These are phyloP conservation scores for Aspergillus quadrilineatus DNA, from an alignment of 2,329 filamentous ascomycete species.

Conservation along the genomic window DNA sequence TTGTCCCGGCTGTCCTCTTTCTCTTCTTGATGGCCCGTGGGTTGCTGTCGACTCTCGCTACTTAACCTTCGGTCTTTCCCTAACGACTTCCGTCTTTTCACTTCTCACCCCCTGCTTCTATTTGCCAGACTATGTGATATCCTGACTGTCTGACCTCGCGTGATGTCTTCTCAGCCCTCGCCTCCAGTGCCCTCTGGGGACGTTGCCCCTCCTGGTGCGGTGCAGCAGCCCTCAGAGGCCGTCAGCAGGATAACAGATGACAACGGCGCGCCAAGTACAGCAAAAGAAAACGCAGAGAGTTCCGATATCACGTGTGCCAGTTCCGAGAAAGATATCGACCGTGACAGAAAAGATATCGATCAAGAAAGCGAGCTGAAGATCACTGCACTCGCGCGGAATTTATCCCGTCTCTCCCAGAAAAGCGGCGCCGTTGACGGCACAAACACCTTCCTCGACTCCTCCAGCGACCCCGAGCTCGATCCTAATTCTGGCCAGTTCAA, in stretches of 20 bases:
- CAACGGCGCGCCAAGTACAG: background rate
- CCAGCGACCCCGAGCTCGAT: slow-evolving; percentile 40
- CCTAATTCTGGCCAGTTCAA: slow-evolving; percentile 44
- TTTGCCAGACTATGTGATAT: background rate
- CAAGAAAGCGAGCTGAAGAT: slow-evolving; percentile 27
- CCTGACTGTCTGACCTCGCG: background rate
- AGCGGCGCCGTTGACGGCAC: slow-evolving; percentile 20
- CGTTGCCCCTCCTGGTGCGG: slow-evolving; percentile 12
- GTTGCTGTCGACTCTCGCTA: background rate
- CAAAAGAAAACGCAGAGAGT: slow-evolving; percentile 22
- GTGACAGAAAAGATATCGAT: slow-evolving; percentile 22
- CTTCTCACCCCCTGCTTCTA: background rate
- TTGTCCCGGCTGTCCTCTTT: background rate
- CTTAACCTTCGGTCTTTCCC: slow-evolving; percentile 3
- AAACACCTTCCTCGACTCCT: slow-evolving; percentile 39
- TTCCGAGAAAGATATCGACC: slow-evolving; percentile 26
- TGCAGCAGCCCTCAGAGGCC: background rate
- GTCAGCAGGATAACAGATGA: slow-evolving; percentile 9
- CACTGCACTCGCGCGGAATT: slow-evolving; percentile 29
- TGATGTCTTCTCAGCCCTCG: slow-evolving; percentile 17
- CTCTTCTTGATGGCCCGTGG: background rate
- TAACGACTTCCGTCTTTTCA: background rate
- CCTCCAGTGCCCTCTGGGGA: slow-evolving; percentile 22
- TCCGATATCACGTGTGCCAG: slow-evolving; percentile 25
- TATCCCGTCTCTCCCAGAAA: slow-evolving; percentile 33